A percentile compares a stretch with the other conserved stretches of the same genome.
Evolutionary conservation across 108 stramenopile genomes (phyloP).

Genomic region (Aureococcus anophagefferens): DNA sequence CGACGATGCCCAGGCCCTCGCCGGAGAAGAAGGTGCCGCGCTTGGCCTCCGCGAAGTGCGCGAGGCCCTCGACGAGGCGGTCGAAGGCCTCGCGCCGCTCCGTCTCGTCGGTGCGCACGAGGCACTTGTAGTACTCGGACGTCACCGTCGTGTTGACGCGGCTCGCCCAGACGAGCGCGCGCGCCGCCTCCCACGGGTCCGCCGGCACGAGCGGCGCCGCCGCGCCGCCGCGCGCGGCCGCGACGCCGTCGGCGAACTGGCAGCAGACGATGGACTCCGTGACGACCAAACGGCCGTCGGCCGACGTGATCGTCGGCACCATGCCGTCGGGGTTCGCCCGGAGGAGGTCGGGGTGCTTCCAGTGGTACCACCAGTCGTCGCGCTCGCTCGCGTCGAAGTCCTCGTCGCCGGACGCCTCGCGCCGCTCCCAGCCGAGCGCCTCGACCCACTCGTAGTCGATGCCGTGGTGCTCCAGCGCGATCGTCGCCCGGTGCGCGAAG

Average conservation of each 20-base stretch:
- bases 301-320: slow-evolving; percentile 52
- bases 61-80: slow-evolving; percentile 49
- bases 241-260: slow-evolving; percentile 61
- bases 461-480: slow-evolving; percentile 68
- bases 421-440: slow-evolving; percentile 67
- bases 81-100: slow-evolving; percentile 57
- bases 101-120: slow-evolving; percentile 55
- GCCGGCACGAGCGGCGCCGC: slow-evolving; percentile 41
- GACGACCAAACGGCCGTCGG: slow-evolving; percentile 20
- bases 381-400: slow-evolving; percentile 58
- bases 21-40: slow-evolving; percentile 47
- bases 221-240: slow-evolving; percentile 38
- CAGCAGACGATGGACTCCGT: slow-evolving; percentile 58
- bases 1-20: slow-evolving; percentile 50
- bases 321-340: slow-evolving; percentile 56
- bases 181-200: slow-evolving; percentile 62
- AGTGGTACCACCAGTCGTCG: slow-evolving; percentile 80
- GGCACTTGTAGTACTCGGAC: slow-evolving; percentile 64
- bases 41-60: slow-evolving; percentile 51
- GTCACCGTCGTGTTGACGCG: slow-evolving; percentile 68
- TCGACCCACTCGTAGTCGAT: slow-evolving; percentile 73
- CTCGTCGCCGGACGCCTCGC: slow-evolving; percentile 32
- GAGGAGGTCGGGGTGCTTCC: slow-evolving; percentile 63
- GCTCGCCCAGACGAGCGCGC: slow-evolving; percentile 57
- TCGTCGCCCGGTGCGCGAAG: slow-evolving; percentile 66